phyloP scores from a whole-genome alignment of 139 green algal genomes.

The Chlorokybus atmophyticus region DNA sequence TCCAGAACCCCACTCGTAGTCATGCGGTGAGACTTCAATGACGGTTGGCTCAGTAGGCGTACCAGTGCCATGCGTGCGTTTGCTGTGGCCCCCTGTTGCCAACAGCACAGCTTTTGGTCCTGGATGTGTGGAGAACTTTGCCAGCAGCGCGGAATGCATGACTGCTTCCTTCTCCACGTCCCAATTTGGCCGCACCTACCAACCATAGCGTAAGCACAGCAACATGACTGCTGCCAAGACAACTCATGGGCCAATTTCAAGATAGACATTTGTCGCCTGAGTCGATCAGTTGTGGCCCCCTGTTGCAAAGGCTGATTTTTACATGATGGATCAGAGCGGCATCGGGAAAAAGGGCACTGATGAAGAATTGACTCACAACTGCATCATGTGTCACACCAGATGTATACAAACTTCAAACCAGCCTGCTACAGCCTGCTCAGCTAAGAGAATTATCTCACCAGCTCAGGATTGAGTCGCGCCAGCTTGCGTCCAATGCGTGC shows the following conservation, averaged over 20 bases:
- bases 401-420: not conserved
- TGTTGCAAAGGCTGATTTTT: not conserved
- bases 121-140: slow-evolving; percentile 69
- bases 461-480: slow-evolving; percentile 48
- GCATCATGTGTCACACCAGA: not conserved
- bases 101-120: slow-evolving; percentile 60
- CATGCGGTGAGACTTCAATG: slow-evolving; percentile 62
- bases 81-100: slow-evolving; percentile 24
- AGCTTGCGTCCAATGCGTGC: slow-evolving; percentile 52
- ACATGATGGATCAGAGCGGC: not conserved
- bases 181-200: slow-evolving; percentile 56
- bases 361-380: not conserved
- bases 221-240: too few species aligned
- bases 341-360: too few species aligned
- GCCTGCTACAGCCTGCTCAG: not conserved
- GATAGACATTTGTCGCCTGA: too few species aligned
- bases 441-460: too few species aligned
- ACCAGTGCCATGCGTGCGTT: not conserved
- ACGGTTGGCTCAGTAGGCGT: slow-evolving; percentile 21
- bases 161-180: slow-evolving; percentile 50
- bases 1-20: slow-evolving; percentile 81
- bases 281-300: not conserved
- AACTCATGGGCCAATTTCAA: too few species aligned
- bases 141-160: slow-evolving; percentile 63
- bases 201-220: too few species aligned